These are phyloP conservation scores for Globisporangium middletonii DNA, from an alignment of 352 stramenopile genomes.

Conservation along the genomic window DNA sequence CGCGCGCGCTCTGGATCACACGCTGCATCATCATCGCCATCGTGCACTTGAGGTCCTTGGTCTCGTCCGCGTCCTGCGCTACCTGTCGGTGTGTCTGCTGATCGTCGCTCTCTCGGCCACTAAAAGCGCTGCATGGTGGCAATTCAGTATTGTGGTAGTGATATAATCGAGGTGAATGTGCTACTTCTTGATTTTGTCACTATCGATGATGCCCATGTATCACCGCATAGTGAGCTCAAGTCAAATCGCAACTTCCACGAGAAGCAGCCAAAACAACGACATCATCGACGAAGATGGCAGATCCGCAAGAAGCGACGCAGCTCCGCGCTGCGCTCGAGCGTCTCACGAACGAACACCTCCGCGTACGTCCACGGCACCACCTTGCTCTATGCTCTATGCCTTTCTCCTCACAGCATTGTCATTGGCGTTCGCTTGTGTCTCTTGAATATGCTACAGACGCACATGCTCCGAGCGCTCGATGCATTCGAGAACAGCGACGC, in stretches of 20 bases:
- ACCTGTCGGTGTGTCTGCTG: background rate
- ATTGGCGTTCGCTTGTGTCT: background rate
- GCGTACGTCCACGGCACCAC: constrained; percentile 15
- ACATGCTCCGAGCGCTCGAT: constrained; percentile 67
- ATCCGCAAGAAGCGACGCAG: constrained; percentile 24
- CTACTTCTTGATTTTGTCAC: too few species aligned
- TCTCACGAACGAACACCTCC: constrained; percentile 24
- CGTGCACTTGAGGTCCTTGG: background rate
- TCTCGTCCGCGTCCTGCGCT: background rate
- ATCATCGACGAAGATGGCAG: background rate
- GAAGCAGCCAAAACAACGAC: background rate
- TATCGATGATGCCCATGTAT: too few species aligned
- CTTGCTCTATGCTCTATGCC: background rate
- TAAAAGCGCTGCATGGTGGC: background rate
- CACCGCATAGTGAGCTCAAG: too few species aligned
- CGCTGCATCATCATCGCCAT: constrained; percentile 52
- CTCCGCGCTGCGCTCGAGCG: constrained; percentile 30
- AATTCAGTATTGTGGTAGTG: background rate
- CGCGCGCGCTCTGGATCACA: constrained; percentile 60
- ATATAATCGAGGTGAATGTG: background rate
- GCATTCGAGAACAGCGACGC: constrained; percentile 24
- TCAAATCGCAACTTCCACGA: too few species aligned
- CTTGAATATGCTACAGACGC: constrained; percentile 21
- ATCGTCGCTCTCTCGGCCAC: background rate
- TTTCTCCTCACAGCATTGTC: background rate